phyloP scores from a whole-genome alignment of 2,329 filamentous ascomycete genomes.

The Myriosclerotinia duriaeana region DNA sequence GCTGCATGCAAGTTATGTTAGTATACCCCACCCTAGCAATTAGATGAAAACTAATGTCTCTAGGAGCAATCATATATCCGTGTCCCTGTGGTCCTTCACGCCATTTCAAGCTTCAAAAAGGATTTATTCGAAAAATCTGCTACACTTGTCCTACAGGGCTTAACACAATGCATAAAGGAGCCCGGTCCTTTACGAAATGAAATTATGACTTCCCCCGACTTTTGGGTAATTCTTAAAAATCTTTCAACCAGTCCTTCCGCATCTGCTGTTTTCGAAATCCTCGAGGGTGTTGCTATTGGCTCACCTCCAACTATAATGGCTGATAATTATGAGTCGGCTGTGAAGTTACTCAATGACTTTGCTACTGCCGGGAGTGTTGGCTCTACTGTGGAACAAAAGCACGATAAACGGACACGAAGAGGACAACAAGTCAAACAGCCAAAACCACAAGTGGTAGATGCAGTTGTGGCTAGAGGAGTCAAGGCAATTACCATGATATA shows the following conservation, averaged over 20 bases:
- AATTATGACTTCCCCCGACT: constrained; percentile 94
- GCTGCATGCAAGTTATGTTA: constrained; percentile 80
- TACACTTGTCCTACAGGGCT: constrained; percentile 71
- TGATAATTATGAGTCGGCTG: constrained; percentile 90
- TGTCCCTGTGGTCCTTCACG: constrained; percentile 86
- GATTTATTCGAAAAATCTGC: constrained; percentile 75
- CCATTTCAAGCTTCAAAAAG: constrained; percentile 82
- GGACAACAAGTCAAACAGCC: constrained; percentile 48
- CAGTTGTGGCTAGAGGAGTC: constrained; percentile 72
- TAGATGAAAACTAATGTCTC: constrained; percentile 34
- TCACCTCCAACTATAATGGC: constrained; percentile 80
- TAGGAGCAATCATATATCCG: constrained; percentile 89
- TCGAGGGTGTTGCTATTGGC: constrained; percentile 72
- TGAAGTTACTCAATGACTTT: constrained; percentile 84
- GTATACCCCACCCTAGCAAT: constrained; percentile 40
- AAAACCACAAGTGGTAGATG: constrained; percentile 54
- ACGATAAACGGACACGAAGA: constrained; percentile 53
- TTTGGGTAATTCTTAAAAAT: constrained; percentile 85
- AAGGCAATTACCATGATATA: constrained; percentile 82
- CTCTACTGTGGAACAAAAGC: constrained; percentile 66
- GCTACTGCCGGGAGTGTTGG: constrained; percentile 77
- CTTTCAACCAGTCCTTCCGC: constrained; percentile 70
- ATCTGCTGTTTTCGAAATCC: constrained; percentile 78
- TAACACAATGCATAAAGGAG: constrained; percentile 76
- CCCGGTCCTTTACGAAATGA: constrained; percentile 80